Conservation (phyloP, 768 basidiomycete genomes). For the Chalciporus pseudorubinellus region DNA sequence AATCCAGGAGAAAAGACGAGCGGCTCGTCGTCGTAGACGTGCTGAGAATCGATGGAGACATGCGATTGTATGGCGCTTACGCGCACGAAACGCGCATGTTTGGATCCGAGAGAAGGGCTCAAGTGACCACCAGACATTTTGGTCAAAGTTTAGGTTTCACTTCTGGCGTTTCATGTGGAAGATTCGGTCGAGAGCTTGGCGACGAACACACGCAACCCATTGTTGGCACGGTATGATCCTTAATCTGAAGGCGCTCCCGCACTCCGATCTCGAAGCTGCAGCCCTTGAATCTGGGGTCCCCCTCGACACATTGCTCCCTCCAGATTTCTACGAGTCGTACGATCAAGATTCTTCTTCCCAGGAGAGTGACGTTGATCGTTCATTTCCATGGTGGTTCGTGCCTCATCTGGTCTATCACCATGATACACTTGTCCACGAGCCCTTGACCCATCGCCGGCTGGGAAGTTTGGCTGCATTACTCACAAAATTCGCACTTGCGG, state of each 20-base stretch:
- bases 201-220: slow-evolving; percentile 6
- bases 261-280: slow-evolving; percentile 54
- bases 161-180: slow-evolving; percentile 13
- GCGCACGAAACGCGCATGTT: slow-evolving; percentile 43
- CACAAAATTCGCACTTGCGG: slow-evolving; percentile 48
- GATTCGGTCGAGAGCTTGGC: not conserved
- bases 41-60: slow-evolving; percentile 55
- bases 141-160: slow-evolving; percentile 5
- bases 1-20: slow-evolving; percentile 46
- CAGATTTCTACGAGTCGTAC: slow-evolving; percentile 28
- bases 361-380: not conserved
- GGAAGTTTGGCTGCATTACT: slow-evolving; percentile 57
- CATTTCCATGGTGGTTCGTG: slow-evolving; percentile 17
- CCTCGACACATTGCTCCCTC: slow-evolving; percentile 48
- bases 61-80: slow-evolving; percentile 64
- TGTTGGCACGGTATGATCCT: slow-evolving; percentile 52
- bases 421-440: slow-evolving; percentile 13
- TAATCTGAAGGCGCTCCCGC: slow-evolving; percentile 59
- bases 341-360: not conserved
- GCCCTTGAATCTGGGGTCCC: slow-evolving; percentile 69
- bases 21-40: slow-evolving; percentile 40
- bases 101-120: slow-evolving; percentile 48
- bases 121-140: slow-evolving; percentile 3
- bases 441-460: slow-evolving; percentile 55
- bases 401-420: slow-evolving; percentile 21